These are phyloP conservation scores for Podospora tetraspora DNA, from an alignment of 495 filamentous ascomycete genomes.

Conservation along the genomic window DNA sequence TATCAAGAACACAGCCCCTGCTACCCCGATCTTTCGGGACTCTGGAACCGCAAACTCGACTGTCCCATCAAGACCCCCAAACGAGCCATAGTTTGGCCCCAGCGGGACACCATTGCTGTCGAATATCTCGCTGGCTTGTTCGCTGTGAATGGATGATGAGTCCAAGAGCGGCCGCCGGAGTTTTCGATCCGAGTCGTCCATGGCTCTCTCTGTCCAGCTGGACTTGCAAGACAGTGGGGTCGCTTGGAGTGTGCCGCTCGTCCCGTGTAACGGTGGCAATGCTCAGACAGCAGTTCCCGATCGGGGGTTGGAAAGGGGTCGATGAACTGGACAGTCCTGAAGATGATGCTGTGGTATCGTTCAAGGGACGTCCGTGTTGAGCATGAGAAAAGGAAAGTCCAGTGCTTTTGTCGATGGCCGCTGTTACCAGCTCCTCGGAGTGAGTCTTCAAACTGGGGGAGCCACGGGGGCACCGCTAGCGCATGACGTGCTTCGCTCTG, in stretches of 20 bases:
- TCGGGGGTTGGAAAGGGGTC: background rate
- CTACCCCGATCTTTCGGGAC: slow-evolving; percentile 46
- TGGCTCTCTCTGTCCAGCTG: background rate
- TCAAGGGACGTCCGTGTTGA: no score
- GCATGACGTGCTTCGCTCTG: background rate
- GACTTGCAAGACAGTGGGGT: background rate
- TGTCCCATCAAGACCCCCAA: background rate
- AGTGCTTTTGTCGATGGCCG: background rate
- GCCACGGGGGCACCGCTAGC: background rate
- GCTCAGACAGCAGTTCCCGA: background rate
- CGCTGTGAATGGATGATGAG: slow-evolving; percentile 5
- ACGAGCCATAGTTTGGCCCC: slow-evolving; percentile 5
- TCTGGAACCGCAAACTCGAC: slow-evolving; percentile 31
- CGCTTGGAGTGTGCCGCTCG: background rate
- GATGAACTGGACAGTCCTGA: background rate
- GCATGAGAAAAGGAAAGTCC: background rate
- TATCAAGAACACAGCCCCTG: slow-evolving; percentile 49
- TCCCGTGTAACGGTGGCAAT: background rate
- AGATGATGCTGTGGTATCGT: background rate
- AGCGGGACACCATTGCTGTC: slow-evolving; percentile 3
- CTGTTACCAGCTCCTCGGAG: background rate
- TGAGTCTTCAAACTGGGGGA: background rate
- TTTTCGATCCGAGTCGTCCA: slow-evolving; percentile 10
- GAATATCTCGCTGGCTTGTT: slow-evolving; percentile 13
- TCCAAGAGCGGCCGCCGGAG: background rate